Base-by-base conservation (phyloP, 306 rosid species). In the Prunus davidiana region DNA sequence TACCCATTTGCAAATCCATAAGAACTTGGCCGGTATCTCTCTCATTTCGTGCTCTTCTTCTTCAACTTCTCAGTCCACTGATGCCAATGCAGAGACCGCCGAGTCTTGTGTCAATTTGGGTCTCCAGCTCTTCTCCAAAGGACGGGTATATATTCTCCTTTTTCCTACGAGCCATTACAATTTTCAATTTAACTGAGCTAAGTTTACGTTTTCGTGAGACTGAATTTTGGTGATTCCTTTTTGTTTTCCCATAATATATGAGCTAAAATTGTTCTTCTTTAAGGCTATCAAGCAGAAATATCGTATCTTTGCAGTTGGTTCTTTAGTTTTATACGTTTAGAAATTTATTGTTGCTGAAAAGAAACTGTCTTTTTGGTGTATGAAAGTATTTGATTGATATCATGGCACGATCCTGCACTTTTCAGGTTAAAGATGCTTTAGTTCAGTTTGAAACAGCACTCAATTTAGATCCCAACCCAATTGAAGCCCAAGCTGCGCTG, bases 361-460 rank as follows among this genome's bases (percentile, higher is more conserved):
- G 46, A 54, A 47, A 12, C n/a, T 50, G 0, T 50, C 1, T 41
- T 68, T 30, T 2, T 10, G 49, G 19, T 41, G 46, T 20, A 34
- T 67, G 55, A 56, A 67, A 60, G 34, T 27, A 56, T 45, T 46
- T 20, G 60, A 56, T 74, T 76, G 65, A 4, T 28, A 19, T 7
- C 4, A 2, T 55, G 61, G 45, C 66, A 38, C 32, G 74, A 2
- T 49, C 38, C 57, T 80, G 78, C 69, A 79, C 24, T 81, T 67
- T 72, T 83, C 93, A 95, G 99, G 97, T 95, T 82, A 92, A 90
- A 87, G 97, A 92, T 88, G 99, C 97, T 76, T 87, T 95, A 56
- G 49, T 60, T 28, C 96, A 92, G 84, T 95, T 95, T 84, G 99
- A 95, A 72, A 85, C 88, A 49, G 99, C 99, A 30, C 89, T 95